A percentile compares a stretch with the other conserved stretches of the same genome.
phyloP scores from a whole-genome alignment of 305 asterid genomes.

The Plantago coronopus region DNA sequence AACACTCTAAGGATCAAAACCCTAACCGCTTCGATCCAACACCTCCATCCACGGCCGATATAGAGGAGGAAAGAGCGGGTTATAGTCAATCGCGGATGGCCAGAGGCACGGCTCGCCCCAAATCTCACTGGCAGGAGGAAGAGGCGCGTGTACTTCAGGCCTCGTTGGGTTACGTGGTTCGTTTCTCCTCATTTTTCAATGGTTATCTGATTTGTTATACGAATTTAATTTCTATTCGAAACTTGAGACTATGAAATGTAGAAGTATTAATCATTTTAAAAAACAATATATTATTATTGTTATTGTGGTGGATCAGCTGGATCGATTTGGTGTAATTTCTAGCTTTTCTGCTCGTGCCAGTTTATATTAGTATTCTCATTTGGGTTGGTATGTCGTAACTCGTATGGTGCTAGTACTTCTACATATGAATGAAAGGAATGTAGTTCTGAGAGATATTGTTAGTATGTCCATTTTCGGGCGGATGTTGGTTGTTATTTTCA shows the following conservation, averaged over 20 bases:
- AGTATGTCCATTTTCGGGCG: too few relatives aligned
- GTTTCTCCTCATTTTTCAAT: slow-evolving; percentile 15
- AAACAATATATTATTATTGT: too few relatives aligned
- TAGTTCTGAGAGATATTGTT: too few relatives aligned
- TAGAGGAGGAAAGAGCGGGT: slow-evolving; percentile 20
- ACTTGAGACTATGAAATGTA: background rate
- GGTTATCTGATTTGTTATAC: background rate
- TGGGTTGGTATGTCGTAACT: too few relatives aligned
- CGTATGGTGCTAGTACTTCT: too few relatives aligned
- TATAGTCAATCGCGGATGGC: slow-evolving; percentile 29
- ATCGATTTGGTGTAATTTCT: background rate
- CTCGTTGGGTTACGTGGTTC: slow-evolving; percentile 67
- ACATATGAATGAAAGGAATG: background rate
- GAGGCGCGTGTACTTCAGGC: slow-evolving; percentile 72
- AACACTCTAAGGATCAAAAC: slow-evolving; percentile 31
- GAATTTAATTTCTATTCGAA: background rate
- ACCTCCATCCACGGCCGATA: slow-evolving; percentile 32
- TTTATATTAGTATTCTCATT: too few relatives aligned
- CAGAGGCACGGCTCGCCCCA: slow-evolving; percentile 37
- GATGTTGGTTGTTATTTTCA: background rate
- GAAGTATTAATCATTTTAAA: background rate
- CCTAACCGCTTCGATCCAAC: slow-evolving; percentile 28
- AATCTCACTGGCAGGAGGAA: slow-evolving; percentile 61
- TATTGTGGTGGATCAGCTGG: background rate
- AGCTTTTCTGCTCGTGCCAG: background rate